Conservation (phyloP, 2,329 filamentous ascomycete species). For the Pseudogymnoascus sp. region DNA sequence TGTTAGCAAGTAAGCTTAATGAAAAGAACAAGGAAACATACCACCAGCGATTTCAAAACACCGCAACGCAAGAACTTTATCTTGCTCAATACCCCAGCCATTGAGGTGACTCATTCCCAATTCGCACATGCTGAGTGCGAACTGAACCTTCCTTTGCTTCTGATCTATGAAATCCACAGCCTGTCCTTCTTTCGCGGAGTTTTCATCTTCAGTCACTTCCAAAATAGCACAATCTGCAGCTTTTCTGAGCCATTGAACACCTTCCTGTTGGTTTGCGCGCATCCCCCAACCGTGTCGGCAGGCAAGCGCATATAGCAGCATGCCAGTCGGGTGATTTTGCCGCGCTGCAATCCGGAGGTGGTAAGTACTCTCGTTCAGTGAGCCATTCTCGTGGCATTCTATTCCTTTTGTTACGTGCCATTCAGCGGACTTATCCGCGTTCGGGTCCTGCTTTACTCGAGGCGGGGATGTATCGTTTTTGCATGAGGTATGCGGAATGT, state of each 20-base stretch:
- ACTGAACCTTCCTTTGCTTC: slow-evolving; percentile 82
- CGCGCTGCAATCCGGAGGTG: slow-evolving; percentile 84
- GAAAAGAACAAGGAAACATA: slow-evolving; percentile 36
- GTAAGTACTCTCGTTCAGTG: slow-evolving; percentile 88
- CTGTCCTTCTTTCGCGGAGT: slow-evolving; percentile 53
- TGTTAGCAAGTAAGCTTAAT: slow-evolving; percentile 17
- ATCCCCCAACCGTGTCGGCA: slow-evolving; percentile 98
- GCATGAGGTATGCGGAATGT: slow-evolving; percentile 11
- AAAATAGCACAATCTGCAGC: slow-evolving; percentile 76
- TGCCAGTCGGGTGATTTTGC: slow-evolving; percentile 79
- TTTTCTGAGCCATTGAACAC: slow-evolving; percentile 83
- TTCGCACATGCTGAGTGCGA: slow-evolving; percentile 92
- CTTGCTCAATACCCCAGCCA: slow-evolving; percentile 92
- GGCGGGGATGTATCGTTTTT: neutral
- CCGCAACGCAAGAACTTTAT: slow-evolving; percentile 75
- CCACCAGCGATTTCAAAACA: slow-evolving; percentile 95
- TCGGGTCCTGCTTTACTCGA: neutral
- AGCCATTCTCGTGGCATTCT: slow-evolving; percentile 77
- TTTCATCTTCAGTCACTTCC: slow-evolving; percentile 76
- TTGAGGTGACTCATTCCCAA: slow-evolving; percentile 96
- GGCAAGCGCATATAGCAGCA: slow-evolving; percentile 91
- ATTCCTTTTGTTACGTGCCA: slow-evolving; percentile 89
- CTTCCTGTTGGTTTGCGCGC: slow-evolving; percentile 82
- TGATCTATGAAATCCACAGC: slow-evolving; percentile 57
- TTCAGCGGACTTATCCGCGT: slow-evolving; percentile 65